Conservation (phyloP, 257 asterid genomes). For the Haberlea rhodopensis region DNA sequence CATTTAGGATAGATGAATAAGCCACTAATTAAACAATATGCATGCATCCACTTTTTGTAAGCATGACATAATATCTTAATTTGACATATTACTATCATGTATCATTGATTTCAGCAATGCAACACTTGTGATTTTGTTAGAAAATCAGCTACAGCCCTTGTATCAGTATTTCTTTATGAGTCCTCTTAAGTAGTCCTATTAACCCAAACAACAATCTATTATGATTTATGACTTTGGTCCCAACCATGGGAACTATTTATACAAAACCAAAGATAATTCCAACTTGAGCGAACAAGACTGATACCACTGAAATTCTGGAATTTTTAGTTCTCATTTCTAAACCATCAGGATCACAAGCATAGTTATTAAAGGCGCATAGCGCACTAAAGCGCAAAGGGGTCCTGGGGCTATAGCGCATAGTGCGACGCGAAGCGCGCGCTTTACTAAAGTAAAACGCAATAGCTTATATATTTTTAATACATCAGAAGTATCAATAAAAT, state of each 20-base stretch:
- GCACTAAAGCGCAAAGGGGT: too few relatives aligned
- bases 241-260: not conserved
- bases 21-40: constrained; percentile 13
- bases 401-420: too few relatives aligned
- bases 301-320: not conserved
- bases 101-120: constrained; percentile 5
- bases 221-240: constrained; percentile 3
- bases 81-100: not conserved
- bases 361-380: too few relatives aligned
- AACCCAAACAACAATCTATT: constrained; percentile 8
- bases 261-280: not conserved
- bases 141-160: not conserved
- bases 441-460: too few relatives aligned
- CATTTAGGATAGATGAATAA: constrained; percentile 20
- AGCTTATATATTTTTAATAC: too few relatives aligned
- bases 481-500: too few relatives aligned
- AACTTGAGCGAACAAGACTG: not conserved
- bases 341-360: not conserved
- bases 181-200: not conserved
- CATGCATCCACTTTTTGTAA: not conserved
- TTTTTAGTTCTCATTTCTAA: not conserved
- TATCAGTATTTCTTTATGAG: constrained; percentile 5
- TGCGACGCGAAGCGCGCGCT: too few relatives aligned
- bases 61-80: constrained; percentile 2
- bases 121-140: not conserved